Base-by-base conservation (phyloP, 2,329 filamentous ascomycete genomes). In the Verticillium klebahnii region DNA sequence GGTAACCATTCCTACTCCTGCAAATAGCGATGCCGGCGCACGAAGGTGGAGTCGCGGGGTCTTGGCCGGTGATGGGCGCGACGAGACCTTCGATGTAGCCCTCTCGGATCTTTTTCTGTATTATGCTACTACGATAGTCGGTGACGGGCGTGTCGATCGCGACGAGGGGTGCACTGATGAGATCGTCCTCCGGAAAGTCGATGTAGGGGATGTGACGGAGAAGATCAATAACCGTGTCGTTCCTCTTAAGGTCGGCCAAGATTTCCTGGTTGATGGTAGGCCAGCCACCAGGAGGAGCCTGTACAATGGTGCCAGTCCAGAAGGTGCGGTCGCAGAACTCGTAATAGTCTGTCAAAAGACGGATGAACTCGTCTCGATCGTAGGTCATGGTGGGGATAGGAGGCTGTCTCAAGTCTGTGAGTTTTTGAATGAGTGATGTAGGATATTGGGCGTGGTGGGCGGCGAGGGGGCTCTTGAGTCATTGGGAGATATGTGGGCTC, bases 321-420 rank as follows among this genome's bases (percentile, higher is more conserved):
- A 64, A 68, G 29, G 58, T 36, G 45, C 64, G 65, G 50, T 58
- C 56, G 29, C 63, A 65, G 39, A 67, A 67, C 25, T 66, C 58
- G 62, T 63, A 66, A 57, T 65, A 65, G 61, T 65, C 65, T 36
- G 64, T 65, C 32, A 67, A 54, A n/a, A 63, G 64, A 58, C 63
- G 62, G 52, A 65, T 60, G 59, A 67, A 64, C 15, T 64, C 62
- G 3, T 60, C 54, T 58, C 54, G 15, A 34, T 63, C 23, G 23
- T 50, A 63, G 19, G n/a, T 8, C 59, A 63, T 61, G 31, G 23
- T 19, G 7, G 25, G 19, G 1, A 5, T 29, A 29, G 5, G 29
- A 29, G 29, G 29, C 29, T 29, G 29, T 6, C 29, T 29, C 29
- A 1, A 29, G 5, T 6, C 1, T 29, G 3, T 29, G 29, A 29